Evolutionary conservation across 371 early-diverging fungal genomes (phyloP), one percentile per base, ranked within the genome.

Genomic region (Apophysomyces variabilis): DNA sequence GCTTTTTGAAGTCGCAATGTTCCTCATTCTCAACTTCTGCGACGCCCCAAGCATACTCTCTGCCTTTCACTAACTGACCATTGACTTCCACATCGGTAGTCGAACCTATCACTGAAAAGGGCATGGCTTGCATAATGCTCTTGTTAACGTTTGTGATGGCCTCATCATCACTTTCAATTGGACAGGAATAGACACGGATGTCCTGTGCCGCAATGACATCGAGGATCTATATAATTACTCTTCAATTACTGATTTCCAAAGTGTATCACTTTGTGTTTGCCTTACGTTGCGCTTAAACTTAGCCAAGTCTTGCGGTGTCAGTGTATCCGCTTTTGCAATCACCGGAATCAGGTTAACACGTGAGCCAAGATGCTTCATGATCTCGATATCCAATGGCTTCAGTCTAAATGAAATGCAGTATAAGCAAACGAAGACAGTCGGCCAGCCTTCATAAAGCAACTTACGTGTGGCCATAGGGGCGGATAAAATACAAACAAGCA

Each of bases 401-500:
- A 96, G 84, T 8, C 92, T 88, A 80, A 90, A 18, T 16, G n/a
- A 14, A 5, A 41, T 41, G 5, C 13, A 8, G 41, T 41, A 5
- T 9, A 4, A 44, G 13, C 62, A 9, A 46, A 26, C 3, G 3
- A 3, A 26, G 32, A 26, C 32, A 26, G 3, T 26, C 3, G 1
- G 32, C 32, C 32, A 26, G 32, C 32, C 0, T 26, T 26, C 3
- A 3, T 3, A 26, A 26, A 26, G 37, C 35, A 39, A 77, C 84
- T 64, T 83, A 92, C 92, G 89, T 91, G 71, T 94, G 94, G 14
- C 95, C 94, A 38, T 92, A 92, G 32, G 96, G 95, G 37, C 94
- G 89, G 67, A 97, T 93, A 72, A 97, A 96, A 86, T 97, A 97
- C 14, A 99, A 71, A 73, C 96, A 96, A 4, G 94, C 96, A 69